These are phyloP conservation scores for Apophysomyces variabilis DNA, from an alignment of 371 early-diverging fungal species.

Conservation along the genomic window DNA sequence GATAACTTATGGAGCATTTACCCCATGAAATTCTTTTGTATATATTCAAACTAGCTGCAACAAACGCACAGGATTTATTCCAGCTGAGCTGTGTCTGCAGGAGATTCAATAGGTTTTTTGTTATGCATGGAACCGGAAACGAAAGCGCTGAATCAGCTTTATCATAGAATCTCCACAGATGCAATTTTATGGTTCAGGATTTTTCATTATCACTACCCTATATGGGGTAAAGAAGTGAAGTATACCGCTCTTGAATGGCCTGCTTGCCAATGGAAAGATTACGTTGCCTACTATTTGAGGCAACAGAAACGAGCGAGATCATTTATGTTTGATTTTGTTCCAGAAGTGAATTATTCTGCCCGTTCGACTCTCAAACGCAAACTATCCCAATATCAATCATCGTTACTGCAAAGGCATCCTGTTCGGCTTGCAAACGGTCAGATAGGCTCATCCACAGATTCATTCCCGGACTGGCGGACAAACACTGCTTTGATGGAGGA, in stretches of 20 bases:
- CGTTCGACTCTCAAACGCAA: slow-evolving; percentile 16
- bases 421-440: not conserved
- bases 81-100: slow-evolving; percentile 9
- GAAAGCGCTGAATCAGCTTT: not conserved
- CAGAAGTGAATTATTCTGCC: slow-evolving; percentile 12
- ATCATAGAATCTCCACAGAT: slow-evolving; percentile 25
- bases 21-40: slow-evolving; percentile 17
- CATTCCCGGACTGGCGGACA: not conserved
- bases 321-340: slow-evolving; percentile 29
- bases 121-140: not conserved
- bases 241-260: slow-evolving; percentile 18
- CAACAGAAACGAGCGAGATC: slow-evolving; percentile 24
- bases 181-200: slow-evolving; percentile 32
- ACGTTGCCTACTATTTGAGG: slow-evolving; percentile 29
- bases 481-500: slow-evolving; percentile 11
- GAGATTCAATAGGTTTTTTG: slow-evolving; percentile 10
- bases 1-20: slow-evolving; percentile 12
- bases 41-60: slow-evolving; percentile 6
- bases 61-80: slow-evolving; percentile 13
- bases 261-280: slow-evolving; percentile 34
- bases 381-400: not conserved
- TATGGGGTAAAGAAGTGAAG: slow-evolving; percentile 25
- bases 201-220: slow-evolving; percentile 24
- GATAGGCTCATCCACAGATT: not conserved
- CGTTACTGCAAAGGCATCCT: not conserved